phyloP scores from a whole-genome alignment of 352 stramenopile genomes.

The Phytophthora foliorum region DNA sequence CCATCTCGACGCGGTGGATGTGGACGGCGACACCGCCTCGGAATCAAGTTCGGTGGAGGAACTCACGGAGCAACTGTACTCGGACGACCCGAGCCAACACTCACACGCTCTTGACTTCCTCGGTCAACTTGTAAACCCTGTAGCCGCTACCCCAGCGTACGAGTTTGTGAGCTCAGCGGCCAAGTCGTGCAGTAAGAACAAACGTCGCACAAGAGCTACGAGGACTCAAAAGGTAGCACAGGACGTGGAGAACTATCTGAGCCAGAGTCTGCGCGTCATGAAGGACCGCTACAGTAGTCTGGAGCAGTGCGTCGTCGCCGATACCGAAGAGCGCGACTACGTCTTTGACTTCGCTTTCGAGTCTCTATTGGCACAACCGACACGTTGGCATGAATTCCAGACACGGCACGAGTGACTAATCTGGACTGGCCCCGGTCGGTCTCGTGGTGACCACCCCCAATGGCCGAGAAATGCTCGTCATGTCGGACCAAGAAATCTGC shows the following conservation, averaged over 20 bases:
- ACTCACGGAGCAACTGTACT: slow-evolving; percentile 53
- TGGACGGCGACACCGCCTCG: slow-evolving; percentile 48
- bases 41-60: slow-evolving; percentile 44
- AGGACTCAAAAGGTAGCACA: slow-evolving; percentile 47
- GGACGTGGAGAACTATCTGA: slow-evolving; percentile 58
- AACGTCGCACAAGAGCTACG: slow-evolving; percentile 21
- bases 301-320: slow-evolving; percentile 30
- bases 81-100: slow-evolving; percentile 46
- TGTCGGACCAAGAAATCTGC: slow-evolving; percentile 50
- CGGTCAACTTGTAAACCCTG: slow-evolving; percentile 46
- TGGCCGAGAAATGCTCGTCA: slow-evolving; percentile 42
- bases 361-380: background rate
- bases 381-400: slow-evolving; percentile 33
- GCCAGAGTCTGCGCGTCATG: slow-evolving; percentile 44
- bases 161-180: slow-evolving; percentile 27
- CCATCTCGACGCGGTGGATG: slow-evolving; percentile 31
- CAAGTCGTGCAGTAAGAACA: slow-evolving; percentile 24
- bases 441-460: slow-evolving; percentile 42
- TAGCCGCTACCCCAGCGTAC: slow-evolving; percentile 21
- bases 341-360: slow-evolving; percentile 44
- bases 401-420: slow-evolving; percentile 27
- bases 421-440: slow-evolving; percentile 23
- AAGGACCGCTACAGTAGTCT: slow-evolving; percentile 42
- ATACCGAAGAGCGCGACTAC: slow-evolving; percentile 59
- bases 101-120: slow-evolving; percentile 59